phyloP scores from a whole-genome alignment of 2,329 filamentous ascomycete species.

The Epichloe festucae region DNA sequence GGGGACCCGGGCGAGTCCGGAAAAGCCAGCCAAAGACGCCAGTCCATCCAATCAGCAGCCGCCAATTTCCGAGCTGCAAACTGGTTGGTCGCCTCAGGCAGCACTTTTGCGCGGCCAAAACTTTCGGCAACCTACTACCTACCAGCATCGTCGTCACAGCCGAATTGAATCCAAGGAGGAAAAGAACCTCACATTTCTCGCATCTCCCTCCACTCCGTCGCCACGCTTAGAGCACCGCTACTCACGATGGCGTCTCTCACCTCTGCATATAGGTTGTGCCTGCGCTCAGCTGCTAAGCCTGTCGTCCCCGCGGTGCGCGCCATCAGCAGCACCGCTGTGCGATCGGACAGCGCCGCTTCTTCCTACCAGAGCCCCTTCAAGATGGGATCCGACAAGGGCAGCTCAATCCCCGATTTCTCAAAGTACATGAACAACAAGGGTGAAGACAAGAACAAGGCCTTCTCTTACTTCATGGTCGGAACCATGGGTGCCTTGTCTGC shows the following conservation, averaged over 20 bases:
- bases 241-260: conserved; percentile 53
- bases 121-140: conserved; percentile 22
- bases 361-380: conserved; percentile 53
- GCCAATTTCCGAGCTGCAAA: conserved; percentile 32
- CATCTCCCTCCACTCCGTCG: conserved; percentile 9
- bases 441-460: conserved; percentile 67
- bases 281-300: conserved; percentile 41
- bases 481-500: conserved; percentile 85
- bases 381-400: conserved; percentile 41
- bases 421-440: conserved; percentile 66
- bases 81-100: conserved; percentile 30
- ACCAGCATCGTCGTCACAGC: conserved; percentile 25
- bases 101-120: conserved; percentile 23
- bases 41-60: conserved; percentile 29
- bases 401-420: conserved; percentile 76
- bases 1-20: conserved; percentile 18
- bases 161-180: conserved; percentile 19
- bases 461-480: conserved; percentile 98
- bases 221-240: conserved; percentile 5
- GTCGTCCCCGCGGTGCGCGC: conserved; percentile 34
- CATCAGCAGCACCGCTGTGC: conserved; percentile 41
- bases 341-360: conserved; percentile 33
- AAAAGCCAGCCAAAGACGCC: conserved; percentile 7
- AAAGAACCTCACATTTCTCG: conserved; percentile 35
- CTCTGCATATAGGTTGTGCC: conserved; percentile 54